Evolutionary conservation across 2,329 filamentous ascomycete genomes (phyloP).

Genomic region (Pleoardoris graminearum): DNA sequence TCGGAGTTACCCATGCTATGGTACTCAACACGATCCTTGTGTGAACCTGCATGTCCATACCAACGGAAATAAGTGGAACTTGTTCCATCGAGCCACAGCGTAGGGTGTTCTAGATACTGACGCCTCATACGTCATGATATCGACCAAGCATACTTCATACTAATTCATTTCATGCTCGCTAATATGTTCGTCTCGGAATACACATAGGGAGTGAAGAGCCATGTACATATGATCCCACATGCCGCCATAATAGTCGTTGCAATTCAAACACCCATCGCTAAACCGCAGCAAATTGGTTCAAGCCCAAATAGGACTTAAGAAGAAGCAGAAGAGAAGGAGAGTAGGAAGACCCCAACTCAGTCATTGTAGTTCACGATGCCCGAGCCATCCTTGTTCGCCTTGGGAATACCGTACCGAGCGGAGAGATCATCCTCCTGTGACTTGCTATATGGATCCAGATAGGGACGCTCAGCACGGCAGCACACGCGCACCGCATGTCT

Average conservation of each 20-base stretch:
- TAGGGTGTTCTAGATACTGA: no score
- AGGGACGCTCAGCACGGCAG: slow-evolving; percentile 52
- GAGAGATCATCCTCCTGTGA: slow-evolving; percentile 60
- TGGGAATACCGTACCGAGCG: slow-evolving; percentile 52
- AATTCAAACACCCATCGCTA: slow-evolving; percentile 4
- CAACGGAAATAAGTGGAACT: no score
- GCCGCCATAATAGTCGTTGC: background rate
- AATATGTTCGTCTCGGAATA: background rate
- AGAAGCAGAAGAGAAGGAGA: background rate
- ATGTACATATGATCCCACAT: background rate
- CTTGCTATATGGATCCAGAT: slow-evolving; percentile 50
- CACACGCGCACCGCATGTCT: slow-evolving; percentile 59
- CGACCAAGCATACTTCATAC: no score
- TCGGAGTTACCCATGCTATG: no score
- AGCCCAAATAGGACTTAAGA: background rate
- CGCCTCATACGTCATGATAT: no score
- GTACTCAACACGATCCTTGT: no score
- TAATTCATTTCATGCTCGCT: no score
- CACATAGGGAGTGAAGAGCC: background rate
- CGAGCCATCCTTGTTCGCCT: slow-evolving; percentile 60
- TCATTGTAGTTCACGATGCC: slow-evolving; percentile 63
- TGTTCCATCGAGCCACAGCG: no score
- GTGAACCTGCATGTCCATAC: no score
- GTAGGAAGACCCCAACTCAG: slow-evolving; percentile 12
- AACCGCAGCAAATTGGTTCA: slow-evolving; percentile 1